Evolutionary conservation across 192 early-diverging fungal genomes (phyloP).

Genomic region (Coemansia sp.): DNA sequence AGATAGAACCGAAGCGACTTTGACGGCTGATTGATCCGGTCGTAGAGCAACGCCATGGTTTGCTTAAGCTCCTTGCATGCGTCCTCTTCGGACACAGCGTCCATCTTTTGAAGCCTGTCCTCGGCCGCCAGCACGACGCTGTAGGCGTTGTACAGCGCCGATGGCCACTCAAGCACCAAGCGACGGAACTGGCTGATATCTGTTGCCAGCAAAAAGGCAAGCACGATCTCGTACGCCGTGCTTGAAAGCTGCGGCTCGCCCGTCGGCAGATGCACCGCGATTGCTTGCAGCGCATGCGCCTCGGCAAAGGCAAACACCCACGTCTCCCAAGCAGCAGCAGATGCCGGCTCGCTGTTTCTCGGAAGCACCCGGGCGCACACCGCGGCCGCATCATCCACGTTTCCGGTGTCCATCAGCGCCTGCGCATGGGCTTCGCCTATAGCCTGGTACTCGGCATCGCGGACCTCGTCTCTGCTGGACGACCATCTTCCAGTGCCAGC

Average conservation of each 20-base stretch:
- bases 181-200: constrained; percentile 49
- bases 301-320: constrained; percentile 92
- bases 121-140: constrained; percentile 77
- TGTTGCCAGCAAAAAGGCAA: constrained; percentile 56
- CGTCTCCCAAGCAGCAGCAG: constrained; percentile 69
- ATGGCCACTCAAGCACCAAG: constrained; percentile 77
- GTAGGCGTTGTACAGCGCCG: constrained; percentile 68
- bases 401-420: constrained; percentile 68
- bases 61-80: constrained; percentile 63
- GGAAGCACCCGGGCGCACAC: constrained; percentile 74
- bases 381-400: constrained; percentile 66
- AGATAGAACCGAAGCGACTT: constrained; percentile 80
- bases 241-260: constrained; percentile 67
- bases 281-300: constrained; percentile 65
- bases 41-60: constrained; percentile 73
- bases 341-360: constrained; percentile 20
- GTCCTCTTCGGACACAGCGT: constrained; percentile 4
- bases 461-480: constrained; percentile 47
- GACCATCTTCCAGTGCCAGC: constrained; percentile 54
- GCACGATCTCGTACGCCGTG: constrained; percentile 84
- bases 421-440: constrained; percentile 82
- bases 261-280: constrained; percentile 76
- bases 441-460: constrained; percentile 58
- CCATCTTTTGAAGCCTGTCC: constrained; percentile 49
- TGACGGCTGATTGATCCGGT: constrained; percentile 67